Percentiles rank a stretch among this genome's conserved stretches.
Conservation (phyloP, 2,329 filamentous ascomycete genomes). For the Fusarium newnesense region DNA sequence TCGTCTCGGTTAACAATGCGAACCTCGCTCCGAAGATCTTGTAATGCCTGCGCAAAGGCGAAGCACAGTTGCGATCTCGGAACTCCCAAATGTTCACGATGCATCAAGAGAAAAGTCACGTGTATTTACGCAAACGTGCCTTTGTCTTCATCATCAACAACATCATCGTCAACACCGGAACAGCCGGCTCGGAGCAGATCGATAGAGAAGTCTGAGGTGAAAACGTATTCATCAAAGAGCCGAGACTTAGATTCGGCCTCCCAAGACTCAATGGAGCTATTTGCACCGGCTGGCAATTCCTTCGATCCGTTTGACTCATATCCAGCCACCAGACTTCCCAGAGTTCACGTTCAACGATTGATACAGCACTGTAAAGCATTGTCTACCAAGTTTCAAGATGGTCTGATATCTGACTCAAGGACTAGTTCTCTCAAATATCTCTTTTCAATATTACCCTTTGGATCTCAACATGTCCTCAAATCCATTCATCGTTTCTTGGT, state of each 20-base stretch:
- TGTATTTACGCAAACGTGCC: constrained; percentile 67
- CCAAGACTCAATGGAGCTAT: constrained; percentile 12
- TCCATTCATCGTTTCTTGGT: constrained; percentile 69
- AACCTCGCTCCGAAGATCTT: constrained; percentile 66
- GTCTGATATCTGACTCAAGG: constrained; percentile 24
- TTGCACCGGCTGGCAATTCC: constrained; percentile 46
- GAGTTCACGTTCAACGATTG: constrained; percentile 62
- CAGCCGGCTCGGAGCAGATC: constrained; percentile 3
- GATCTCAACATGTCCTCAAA: constrained; percentile 64
- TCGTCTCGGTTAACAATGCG: constrained; percentile 54
- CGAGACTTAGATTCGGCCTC: background rate
- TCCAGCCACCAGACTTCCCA: constrained; percentile 62
- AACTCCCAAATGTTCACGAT: constrained; percentile 65
- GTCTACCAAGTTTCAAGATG: background rate
- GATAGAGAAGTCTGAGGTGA: background rate
- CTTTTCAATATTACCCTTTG: constrained; percentile 69
- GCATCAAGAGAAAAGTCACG: constrained; percentile 56
- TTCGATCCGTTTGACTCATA: constrained; percentile 68
- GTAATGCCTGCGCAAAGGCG: constrained; percentile 64
- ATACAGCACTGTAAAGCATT: constrained; percentile 62
- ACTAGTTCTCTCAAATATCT: constrained; percentile 67
- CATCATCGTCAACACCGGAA: constrained; percentile 3
- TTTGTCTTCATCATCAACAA: constrained; percentile 43
- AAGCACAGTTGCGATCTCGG: constrained; percentile 67
- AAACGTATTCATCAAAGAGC: background rate